phyloP scores from a whole-genome alignment of 345 rosid genomes.

The Populus euphratica region DNA sequence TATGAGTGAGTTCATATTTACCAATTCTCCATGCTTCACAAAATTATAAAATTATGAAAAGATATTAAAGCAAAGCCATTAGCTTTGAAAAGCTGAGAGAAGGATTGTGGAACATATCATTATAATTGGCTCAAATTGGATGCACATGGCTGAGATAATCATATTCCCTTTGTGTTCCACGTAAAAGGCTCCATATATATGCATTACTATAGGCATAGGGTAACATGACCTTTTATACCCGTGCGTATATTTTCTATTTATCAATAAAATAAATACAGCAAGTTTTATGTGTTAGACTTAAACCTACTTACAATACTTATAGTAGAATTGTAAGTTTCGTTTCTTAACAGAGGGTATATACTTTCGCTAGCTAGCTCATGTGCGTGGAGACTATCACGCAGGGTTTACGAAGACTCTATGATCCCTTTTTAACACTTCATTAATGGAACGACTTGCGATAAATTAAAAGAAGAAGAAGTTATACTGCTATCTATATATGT shows the following conservation, averaged over 20 bases:
- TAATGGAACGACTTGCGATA: neutral
- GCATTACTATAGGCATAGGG: constrained; percentile 24
- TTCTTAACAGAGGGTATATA: neutral
- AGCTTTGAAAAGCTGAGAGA: constrained; percentile 28
- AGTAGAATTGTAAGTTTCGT: neutral
- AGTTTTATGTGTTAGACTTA: neutral
- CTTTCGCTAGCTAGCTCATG: neutral
- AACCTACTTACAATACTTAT: neutral
- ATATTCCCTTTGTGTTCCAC: constrained; percentile 36
- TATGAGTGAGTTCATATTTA: neutral
- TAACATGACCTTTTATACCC: constrained; percentile 30
- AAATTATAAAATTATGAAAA: constrained; percentile 14
- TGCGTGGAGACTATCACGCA: neutral
- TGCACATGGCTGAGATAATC: constrained; percentile 54
- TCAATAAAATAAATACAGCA: neutral
- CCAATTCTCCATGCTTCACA: constrained; percentile 11
- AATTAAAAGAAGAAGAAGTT: no score
- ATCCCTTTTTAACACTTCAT: neutral
- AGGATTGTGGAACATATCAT: constrained; percentile 42
- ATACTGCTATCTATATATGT: neutral
- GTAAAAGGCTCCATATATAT: constrained; percentile 20
- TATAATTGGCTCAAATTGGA: constrained; percentile 34
- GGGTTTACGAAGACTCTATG: neutral
- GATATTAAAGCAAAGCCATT: constrained; percentile 11
- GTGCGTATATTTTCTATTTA: neutral